Conservation (phyloP, 1,139 yeast species). For the Candida smagusa region DNA sequence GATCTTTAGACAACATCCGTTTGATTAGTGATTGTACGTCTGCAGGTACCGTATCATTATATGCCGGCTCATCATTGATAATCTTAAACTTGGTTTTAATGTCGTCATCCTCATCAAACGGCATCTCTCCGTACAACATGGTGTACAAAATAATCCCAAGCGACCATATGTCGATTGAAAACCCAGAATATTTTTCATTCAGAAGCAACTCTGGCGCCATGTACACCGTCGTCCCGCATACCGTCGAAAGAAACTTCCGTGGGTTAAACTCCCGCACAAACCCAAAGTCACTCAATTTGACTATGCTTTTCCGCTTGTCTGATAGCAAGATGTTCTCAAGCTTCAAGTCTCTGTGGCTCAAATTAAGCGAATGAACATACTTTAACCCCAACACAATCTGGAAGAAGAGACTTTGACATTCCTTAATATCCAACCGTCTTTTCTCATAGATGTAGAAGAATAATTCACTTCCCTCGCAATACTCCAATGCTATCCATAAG, state of each 20-base stretch:
- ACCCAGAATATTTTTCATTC: constrained; percentile 73
- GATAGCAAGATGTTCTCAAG: constrained; percentile 81
- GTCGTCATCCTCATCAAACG: constrained; percentile 85
- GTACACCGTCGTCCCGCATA: constrained; percentile 93
- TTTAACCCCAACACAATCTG: constrained; percentile 82
- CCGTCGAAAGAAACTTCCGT: constrained; percentile 63
- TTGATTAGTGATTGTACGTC: constrained; percentile 51
- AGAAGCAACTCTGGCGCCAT: constrained; percentile 92
- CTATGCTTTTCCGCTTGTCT: constrained; percentile 50
- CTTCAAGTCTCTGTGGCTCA: constrained; percentile 89
- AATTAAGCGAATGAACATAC: constrained; percentile 76
- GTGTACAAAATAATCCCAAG: constrained; percentile 92
- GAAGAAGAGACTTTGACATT: constrained; percentile 60
- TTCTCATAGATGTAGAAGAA: constrained; percentile 67
- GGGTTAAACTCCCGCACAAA: constrained; percentile 77
- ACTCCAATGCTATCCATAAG: constrained; percentile 87
- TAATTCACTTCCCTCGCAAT: constrained; percentile 86
- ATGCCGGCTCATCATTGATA: constrained; percentile 62
- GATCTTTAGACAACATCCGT: constrained; percentile 62
- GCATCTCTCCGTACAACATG: constrained; percentile 82
- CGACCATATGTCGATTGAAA: constrained; percentile 87
- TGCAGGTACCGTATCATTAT: constrained; percentile 40
- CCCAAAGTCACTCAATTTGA: constrained; percentile 89
- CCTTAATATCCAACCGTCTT: constrained; percentile 51
- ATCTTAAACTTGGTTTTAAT: constrained; percentile 58